phyloP scores from a whole-genome alignment of 495 filamentous ascomycete genomes.

The Trichoderma asperelloides region DNA sequence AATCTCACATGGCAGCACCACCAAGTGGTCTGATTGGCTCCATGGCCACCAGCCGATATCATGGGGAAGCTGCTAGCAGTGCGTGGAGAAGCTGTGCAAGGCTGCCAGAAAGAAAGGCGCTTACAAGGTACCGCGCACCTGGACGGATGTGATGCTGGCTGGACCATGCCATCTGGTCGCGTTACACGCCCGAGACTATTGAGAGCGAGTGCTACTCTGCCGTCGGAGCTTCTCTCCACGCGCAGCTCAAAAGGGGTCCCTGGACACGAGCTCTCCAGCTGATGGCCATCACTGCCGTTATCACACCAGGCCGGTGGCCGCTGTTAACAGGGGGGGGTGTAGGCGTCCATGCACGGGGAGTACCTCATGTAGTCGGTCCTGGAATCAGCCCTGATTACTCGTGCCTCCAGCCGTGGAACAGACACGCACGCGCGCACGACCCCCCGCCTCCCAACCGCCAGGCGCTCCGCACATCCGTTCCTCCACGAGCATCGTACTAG shows the following conservation, averaged over 20 bases:
- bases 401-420: neutral
- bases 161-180: neutral
- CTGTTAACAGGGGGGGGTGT: neutral
- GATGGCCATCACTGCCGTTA: neutral
- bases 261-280: constrained; percentile 1
- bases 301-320: neutral
- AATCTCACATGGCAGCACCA: constrained; percentile 4
- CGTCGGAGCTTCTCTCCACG: neutral
- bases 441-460: neutral
- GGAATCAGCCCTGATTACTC: neutral
- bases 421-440: neutral
- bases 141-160: neutral
- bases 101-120: neutral
- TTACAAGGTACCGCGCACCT: neutral
- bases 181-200: constrained; percentile 2
- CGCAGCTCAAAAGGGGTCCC: neutral
- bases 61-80: neutral
- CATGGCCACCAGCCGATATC: neutral
- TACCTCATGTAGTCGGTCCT: neutral
- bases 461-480: neutral
- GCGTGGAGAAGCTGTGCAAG: neutral
- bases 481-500: neutral
- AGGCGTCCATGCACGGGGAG: neutral
- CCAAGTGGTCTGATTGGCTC: neutral
- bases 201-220: neutral